These are phyloP conservation scores for Boletus vinaceobasis DNA, from an alignment of 768 basidiomycete species.

Conservation along the genomic window DNA sequence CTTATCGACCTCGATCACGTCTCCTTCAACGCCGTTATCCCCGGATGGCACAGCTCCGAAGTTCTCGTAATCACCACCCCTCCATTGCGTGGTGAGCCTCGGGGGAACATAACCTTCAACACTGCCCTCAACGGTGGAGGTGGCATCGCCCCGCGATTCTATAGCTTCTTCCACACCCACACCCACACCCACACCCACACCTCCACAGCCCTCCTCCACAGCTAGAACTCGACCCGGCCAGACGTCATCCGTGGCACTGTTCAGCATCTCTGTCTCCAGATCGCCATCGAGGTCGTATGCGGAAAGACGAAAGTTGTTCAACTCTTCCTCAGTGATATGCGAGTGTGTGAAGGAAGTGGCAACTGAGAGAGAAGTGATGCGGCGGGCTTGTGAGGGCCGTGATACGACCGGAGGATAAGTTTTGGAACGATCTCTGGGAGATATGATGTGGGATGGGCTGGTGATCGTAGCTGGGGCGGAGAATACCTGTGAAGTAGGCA, in stretches of 20 bases:
- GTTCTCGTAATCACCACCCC: conserved; percentile 15
- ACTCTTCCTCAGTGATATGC: conserved; percentile 22
- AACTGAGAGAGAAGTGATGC: conserved; percentile 20
- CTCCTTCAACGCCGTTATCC: background rate
- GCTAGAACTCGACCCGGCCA: conserved; percentile 10
- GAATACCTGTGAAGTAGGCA: conserved; percentile 2
- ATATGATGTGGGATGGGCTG: background rate
- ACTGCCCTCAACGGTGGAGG: conserved; percentile 6
- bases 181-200: background rate
- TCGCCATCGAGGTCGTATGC: conserved; percentile 29
- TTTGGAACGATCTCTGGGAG: background rate
- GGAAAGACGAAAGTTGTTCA: conserved; percentile 18
- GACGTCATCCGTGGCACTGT: conserved; percentile 20
- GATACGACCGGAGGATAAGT: background rate
- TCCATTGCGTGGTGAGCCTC: background rate
- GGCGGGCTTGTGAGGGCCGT: conserved; percentile 15
- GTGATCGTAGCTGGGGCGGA: background rate
- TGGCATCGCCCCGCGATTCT: conserved; percentile 2
- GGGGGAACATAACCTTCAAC: background rate
- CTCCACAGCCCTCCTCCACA: conserved; percentile 9
- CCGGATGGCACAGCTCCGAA: background rate
- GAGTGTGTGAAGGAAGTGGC: conserved; percentile 23
- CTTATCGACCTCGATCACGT: background rate
- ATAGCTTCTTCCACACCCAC: background rate
- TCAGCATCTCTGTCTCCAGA: conserved; percentile 24